Conservation (phyloP, 805 yeast genomes). For the Wickerhamiella slavikovae region DNA sequence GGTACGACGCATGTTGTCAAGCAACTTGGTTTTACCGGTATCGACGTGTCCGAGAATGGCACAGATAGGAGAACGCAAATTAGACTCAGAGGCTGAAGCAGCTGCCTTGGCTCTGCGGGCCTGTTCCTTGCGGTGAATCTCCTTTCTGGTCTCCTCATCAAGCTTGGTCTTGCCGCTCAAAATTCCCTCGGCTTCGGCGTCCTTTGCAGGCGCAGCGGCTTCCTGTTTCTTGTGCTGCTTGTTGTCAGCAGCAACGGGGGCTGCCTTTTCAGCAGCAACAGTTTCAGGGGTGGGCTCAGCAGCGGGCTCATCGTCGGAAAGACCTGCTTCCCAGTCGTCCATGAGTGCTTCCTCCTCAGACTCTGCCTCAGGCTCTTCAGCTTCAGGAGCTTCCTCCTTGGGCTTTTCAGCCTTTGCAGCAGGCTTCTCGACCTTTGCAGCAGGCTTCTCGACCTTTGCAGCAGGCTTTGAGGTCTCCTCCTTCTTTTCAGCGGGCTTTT, state of each 20-base stretch:
- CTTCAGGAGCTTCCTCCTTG: conserved; percentile 8
- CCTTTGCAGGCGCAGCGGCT: conserved; percentile 10
- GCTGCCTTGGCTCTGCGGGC: conserved; percentile 19
- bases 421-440: conserved; percentile 2
- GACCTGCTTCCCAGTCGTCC: conserved; percentile 72
- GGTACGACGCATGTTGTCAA: conserved; percentile 95
- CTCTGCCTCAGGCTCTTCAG: conserved; percentile 14
- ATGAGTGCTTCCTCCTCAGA: conserved; percentile 36
- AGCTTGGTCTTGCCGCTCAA: conserved; percentile 9
- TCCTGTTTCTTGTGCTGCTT: too few relatives aligned
- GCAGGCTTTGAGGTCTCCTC: conserved; percentile 13
- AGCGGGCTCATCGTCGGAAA: conserved; percentile 23
- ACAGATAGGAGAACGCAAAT: conserved; percentile 95
- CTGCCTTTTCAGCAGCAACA: conserved; percentile 5
- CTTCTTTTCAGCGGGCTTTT: conserved; percentile 13
- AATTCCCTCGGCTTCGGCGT: conserved; percentile 11
- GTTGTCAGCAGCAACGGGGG: conserved; percentile 10
- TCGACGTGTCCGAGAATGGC: conserved; percentile 99
- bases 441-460: conserved; percentile 2
- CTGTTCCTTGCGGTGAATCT: conserved; percentile 21
- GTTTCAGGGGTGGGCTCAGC: conserved; percentile 1
- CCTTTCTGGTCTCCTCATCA: conserved; percentile 21
- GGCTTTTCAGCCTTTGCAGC: conserved; percentile 10
- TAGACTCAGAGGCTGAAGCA: conserved; percentile 22
- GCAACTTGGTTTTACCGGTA: conserved; percentile 94